Evolutionary conservation across 139 green algal species (phyloP).

Genomic region (Gonium pectorale): DNA sequence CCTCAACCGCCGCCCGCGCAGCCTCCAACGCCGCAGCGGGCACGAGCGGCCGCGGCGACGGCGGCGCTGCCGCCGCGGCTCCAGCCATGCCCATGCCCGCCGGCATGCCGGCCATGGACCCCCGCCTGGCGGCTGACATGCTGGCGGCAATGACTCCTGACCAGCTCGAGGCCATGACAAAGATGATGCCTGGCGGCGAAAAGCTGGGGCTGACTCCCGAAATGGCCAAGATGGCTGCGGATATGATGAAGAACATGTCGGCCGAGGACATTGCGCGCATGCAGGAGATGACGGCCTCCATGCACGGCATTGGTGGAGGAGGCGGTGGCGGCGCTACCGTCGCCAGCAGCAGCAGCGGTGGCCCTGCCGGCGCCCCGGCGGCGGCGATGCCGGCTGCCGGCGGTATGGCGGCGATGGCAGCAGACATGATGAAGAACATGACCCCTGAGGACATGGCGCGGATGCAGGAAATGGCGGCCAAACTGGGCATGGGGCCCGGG

Average conservation of each 20-base stretch:
- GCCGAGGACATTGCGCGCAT: conserved; percentile 20
- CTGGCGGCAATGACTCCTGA: conserved; percentile 24
- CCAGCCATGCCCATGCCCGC: neutral
- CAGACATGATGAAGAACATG: conserved; percentile 51
- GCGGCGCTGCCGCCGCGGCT: neutral
- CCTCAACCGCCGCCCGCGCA: neutral
- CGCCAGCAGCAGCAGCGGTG: neutral
- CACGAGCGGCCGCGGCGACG: conserved; percentile 17
- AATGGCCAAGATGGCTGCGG: conserved; percentile 34
- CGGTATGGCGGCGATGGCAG: conserved; percentile 29
- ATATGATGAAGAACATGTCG: conserved; percentile 46
- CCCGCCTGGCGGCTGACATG: conserved; percentile 21
- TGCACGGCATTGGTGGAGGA: conserved; percentile 6
- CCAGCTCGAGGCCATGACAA: conserved; percentile 18
- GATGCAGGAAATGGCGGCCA: conserved; percentile 33
- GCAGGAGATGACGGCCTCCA: conserved; percentile 18
- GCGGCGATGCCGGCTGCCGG: neutral
- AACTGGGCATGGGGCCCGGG: conserved; percentile 36
- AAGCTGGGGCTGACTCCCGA: conserved; percentile 19
- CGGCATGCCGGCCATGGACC: conserved; percentile 15
- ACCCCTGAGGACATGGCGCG: conserved; percentile 14
- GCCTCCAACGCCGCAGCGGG: neutral
- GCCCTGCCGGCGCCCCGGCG: neutral
- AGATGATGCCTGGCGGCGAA: neutral
- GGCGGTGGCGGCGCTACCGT: neutral